These are phyloP conservation scores for Leucoagaricus sp. DNA, from an alignment of 1,284 basidiomycete genomes.

Conservation along the genomic window DNA sequence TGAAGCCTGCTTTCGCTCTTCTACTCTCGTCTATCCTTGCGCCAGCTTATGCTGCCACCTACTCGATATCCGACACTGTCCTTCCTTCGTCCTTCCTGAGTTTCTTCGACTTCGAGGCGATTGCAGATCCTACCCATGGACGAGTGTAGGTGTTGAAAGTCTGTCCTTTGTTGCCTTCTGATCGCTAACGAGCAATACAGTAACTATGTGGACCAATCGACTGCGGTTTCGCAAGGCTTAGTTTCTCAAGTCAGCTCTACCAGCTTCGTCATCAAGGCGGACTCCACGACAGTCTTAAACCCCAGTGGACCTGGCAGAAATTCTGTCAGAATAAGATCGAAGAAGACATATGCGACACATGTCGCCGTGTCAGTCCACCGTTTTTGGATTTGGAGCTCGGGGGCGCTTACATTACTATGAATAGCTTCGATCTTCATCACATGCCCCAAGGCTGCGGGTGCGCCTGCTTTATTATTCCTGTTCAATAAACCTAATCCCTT, in stretches of 20 bases:
- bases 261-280: conserved; percentile 44
- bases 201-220: conserved; percentile 40
- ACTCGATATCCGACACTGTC: conserved; percentile 44
- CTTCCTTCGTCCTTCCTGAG: conserved; percentile 51
- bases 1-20: conserved; percentile 5
- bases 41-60: conserved; percentile 31
- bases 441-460: conserved; percentile 45
- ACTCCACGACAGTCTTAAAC: conserved; percentile 44
- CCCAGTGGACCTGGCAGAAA: conserved; percentile 46
- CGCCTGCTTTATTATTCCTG: conserved; percentile 14
- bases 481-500: background rate
- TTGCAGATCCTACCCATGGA: conserved; percentile 62
- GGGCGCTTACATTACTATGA: background rate
- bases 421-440: conserved; percentile 39
- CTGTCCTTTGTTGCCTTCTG: background rate
- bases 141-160: conserved; percentile 49
- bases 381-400: background rate
- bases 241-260: conserved; percentile 32
- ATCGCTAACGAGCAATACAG: conserved; percentile 30
- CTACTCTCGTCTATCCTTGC: conserved; percentile 7
- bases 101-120: conserved; percentile 50
- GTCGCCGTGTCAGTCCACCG: conserved; percentile 47
- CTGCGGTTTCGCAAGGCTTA: conserved; percentile 36
- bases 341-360: conserved; percentile 44
- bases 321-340: conserved; percentile 48